These are phyloP conservation scores for Fraxinus sp. DNA, from an alignment of 305 asterid species.

Conservation along the genomic window DNA sequence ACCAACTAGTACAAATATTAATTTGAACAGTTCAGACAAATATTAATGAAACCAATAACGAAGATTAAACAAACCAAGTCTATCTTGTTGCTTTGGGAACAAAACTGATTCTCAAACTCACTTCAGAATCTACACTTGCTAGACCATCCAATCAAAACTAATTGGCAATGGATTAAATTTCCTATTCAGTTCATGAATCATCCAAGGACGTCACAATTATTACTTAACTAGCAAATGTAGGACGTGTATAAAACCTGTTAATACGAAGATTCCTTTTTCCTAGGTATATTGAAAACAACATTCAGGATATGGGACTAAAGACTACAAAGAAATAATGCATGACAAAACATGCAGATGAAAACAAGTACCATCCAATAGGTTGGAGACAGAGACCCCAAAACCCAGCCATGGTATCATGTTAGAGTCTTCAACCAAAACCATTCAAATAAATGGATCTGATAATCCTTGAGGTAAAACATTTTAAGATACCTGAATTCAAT, in stretches of 20 bases:
- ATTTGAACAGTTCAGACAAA: background rate
- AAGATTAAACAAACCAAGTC: slow-evolving; percentile 1
- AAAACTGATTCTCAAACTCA: background rate
- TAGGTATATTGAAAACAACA: background rate
- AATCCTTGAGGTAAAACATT: background rate
- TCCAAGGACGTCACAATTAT: slow-evolving; percentile 2
- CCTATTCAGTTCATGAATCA: background rate
- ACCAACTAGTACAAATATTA: background rate
- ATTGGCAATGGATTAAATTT: background rate
- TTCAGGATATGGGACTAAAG: background rate
- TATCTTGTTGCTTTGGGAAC: background rate
- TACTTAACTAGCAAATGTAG: background rate
- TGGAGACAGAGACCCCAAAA: background rate
- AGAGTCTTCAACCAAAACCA: background rate
- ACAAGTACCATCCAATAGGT: background rate
- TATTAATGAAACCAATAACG: background rate
- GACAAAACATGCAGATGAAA: background rate
- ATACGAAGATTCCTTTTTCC: background rate
- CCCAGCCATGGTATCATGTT: background rate
- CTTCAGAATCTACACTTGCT: background rate
- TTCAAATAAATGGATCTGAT: background rate
- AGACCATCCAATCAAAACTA: slow-evolving; percentile 13
- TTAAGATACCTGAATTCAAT: background rate
- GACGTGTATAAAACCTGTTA: background rate
- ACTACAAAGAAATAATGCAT: background rate